Evolutionary conservation across 148 eudicot species (phyloP), one percentile per base, ranked within the genome.

Genomic region (Camellia granthamiana): DNA sequence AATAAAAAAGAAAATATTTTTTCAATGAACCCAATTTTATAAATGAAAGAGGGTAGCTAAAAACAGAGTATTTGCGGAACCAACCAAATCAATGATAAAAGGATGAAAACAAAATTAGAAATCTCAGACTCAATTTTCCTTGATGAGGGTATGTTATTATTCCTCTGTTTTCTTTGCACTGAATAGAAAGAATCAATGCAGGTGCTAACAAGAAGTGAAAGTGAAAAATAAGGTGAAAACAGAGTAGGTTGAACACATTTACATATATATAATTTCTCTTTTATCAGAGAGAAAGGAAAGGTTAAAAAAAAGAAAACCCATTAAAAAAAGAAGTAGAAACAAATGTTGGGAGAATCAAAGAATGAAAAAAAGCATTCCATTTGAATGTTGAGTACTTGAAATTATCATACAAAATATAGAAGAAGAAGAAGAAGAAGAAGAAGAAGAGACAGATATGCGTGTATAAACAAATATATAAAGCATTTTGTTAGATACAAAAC

Each of bases 401-500:
- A 13, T 67, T 67, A 10, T 44, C 52, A 5, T 16, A 44, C 73
- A 69, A 1, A 38, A 69, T 69, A 11, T 21, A 56, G 70, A 70
- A 70, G 13, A 72, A 38, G 41, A 21, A 10, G 14, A 60, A 64
- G 42, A 10, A 59, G 61, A 79, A 67, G 38, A 6, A 47, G 49
- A 74, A 54, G 68, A 44, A 77, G 51, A 62, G 10, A 79, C 67
- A 75, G 56, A n/a, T 38, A 51, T 6, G 19, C 7, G 6, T 9
- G 21, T 74, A 11, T 13, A 19, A 59, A 43, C 6, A 64, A 2
- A 15, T 21, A 30, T 14, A 10, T 38, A 30, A 77, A 14, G 80
- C 15, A 61, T 66, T 66, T 30, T 62, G 52, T 60, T 60, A 76
- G 78, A 72, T 61, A 15, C 7, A 76, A 55, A 44, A 69, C 58